phyloP scores from a whole-genome alignment of 495 filamentous ascomycete species.

The Talaromyces adpressus region DNA sequence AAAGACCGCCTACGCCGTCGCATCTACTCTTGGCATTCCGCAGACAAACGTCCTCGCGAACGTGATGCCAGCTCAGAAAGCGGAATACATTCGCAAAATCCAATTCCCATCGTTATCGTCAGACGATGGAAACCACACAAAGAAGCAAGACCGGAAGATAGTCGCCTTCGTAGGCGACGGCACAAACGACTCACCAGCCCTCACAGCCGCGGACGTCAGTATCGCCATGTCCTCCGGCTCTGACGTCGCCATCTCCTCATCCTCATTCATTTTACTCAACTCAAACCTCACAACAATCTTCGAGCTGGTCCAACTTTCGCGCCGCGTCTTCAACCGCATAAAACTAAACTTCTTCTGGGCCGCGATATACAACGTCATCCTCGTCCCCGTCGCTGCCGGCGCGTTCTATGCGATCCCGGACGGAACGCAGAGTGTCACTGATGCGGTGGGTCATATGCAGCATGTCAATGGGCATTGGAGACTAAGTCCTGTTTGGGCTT shows the following conservation, averaged over 20 bases:
- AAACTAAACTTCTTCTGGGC: slow-evolving; percentile 89
- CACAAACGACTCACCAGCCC: slow-evolving; percentile 82
- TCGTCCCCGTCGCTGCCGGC: slow-evolving; percentile 80
- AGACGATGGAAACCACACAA: neutral
- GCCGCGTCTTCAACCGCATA: slow-evolving; percentile 67
- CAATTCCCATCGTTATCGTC: slow-evolving; percentile 31
- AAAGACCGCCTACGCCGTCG: slow-evolving; percentile 56
- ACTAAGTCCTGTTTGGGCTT: slow-evolving; percentile 66
- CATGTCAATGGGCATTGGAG: slow-evolving; percentile 22
- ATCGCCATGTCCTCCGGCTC: slow-evolving; percentile 79
- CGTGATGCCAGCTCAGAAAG: slow-evolving; percentile 80
- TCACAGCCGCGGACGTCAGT: slow-evolving; percentile 72
- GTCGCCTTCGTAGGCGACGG: slow-evolving; percentile 75
- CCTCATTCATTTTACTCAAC: slow-evolving; percentile 80
- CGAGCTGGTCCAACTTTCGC: slow-evolving; percentile 63
- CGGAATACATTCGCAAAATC: slow-evolving; percentile 71
- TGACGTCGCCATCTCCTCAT: slow-evolving; percentile 76
- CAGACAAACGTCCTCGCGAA: slow-evolving; percentile 73
- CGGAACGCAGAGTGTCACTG: slow-evolving; percentile 34
- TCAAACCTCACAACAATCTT: slow-evolving; percentile 63
- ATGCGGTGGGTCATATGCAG: slow-evolving; percentile 31
- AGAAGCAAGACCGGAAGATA: slow-evolving; percentile 15
- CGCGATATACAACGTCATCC: slow-evolving; percentile 71
- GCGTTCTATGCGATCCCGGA: slow-evolving; percentile 63
- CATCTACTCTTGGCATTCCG: slow-evolving; percentile 67